Evolutionary conservation across 2,329 filamentous ascomycete genomes (phyloP), one percentile per base, ranked within the genome.

Genomic region (Metarhizium rileyi): DNA sequence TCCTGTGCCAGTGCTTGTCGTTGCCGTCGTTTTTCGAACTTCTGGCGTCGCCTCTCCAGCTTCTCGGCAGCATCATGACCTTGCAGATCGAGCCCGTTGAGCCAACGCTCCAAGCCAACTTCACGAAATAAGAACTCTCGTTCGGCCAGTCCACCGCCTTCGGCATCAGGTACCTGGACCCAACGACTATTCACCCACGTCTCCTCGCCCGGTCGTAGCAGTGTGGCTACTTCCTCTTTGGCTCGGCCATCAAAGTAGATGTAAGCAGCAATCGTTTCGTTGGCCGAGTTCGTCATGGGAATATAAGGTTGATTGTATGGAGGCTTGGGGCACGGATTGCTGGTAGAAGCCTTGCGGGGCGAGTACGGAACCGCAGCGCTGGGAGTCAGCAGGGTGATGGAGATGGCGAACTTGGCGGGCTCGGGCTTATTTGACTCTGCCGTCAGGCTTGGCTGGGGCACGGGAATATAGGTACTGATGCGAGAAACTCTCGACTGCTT

Each of bases 121-220:
- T 98, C 93, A 50, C 91, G 87, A 70, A 98, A 98, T 56, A 98
- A 72, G 59, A 98, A 98, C 65, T 98, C 93, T 56, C 93, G 83
- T 72, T 98, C 93, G 27, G 93, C 93, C 43, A 98, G 79, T 40
- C 93, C 93, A 46, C 93, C 93, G 28, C 91, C 91, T 68, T 97
- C 91, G 23, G 85, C 81, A 26, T 90, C 84, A 3, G 91, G 89
- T 6, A 98, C 83, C 63, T 94, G 91, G 46, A 98, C 93, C 93
- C 93, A 98, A 59, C 93, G 79, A 50, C 90, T 96, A 63, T 97
- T 98, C 23, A 98, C 94, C 93, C 93, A 98, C 2, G 93, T 98
- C 70, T 98, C 93, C 65, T 97, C 93, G 23, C 93, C 91, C 12
- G 90, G 86, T 49, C 93, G 79, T 47, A 98, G 74, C 50, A 98